These are phyloP conservation scores for Ceratocystis lukuohia DNA, from an alignment of 2,329 filamentous ascomycete species.

Conservation along the genomic window DNA sequence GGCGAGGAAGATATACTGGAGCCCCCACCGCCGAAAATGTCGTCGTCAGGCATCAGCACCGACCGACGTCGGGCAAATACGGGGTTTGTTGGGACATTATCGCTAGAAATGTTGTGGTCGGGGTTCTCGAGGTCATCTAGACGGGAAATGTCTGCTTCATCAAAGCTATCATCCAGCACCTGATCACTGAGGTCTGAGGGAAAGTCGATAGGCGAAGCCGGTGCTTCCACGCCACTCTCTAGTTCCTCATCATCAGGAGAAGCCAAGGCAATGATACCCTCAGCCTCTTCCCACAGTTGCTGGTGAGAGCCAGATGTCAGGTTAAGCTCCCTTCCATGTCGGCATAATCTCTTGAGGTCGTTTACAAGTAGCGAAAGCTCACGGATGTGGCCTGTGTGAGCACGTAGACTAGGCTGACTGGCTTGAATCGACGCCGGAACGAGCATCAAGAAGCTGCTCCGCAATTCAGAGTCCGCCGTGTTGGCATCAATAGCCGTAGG, in stretches of 20 bases:
- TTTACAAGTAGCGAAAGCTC: conserved; percentile 73
- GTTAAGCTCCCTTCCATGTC: conserved; percentile 54
- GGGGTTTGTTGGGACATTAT: background rate
- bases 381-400: conserved; percentile 69
- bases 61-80: conserved; percentile 37
- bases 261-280: conserved; percentile 77
- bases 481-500: conserved; percentile 29
- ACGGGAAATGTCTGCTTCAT: conserved; percentile 2
- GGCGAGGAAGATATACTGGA: conserved; percentile 14
- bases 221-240: conserved; percentile 30
- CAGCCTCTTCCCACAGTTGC: conserved; percentile 63
- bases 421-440: conserved; percentile 70
- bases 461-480: conserved; percentile 24
- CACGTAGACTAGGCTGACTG: conserved; percentile 67
- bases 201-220: conserved; percentile 30
- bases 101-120: conserved; percentile 1
- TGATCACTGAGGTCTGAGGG: conserved; percentile 31
- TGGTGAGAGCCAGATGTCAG: conserved; percentile 48
- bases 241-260: conserved; percentile 50
- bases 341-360: conserved; percentile 64
- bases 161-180: conserved; percentile 25
- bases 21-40: conserved; percentile 44
- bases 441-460: conserved; percentile 40
- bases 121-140: conserved; percentile 11
- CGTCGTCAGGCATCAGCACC: conserved; percentile 52